Base-by-base conservation (phyloP, 805 yeast species). In the Yarrowia osloensis region DNA sequence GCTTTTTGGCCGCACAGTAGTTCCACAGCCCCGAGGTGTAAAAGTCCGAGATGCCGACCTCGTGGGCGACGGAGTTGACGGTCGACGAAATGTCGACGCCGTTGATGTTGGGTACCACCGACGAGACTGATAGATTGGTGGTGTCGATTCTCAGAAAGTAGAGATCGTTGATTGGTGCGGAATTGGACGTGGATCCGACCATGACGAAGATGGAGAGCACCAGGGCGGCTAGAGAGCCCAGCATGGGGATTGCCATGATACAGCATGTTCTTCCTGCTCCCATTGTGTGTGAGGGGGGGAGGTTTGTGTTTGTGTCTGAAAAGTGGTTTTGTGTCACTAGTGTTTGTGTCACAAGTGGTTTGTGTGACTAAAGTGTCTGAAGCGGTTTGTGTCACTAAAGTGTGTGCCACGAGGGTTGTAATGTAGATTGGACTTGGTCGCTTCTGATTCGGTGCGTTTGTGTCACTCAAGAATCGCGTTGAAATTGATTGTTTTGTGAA, bases 11-110 rank as follows among this genome's bases (percentile, higher is more conserved):
- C 66, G 78, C 71, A 75, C 92, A 88, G 76, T 85, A 87, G 26
- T 88, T 88, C 84, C 88, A 87, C 70, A 85, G 76, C 40, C 90
- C 89, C 37, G 86, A 77, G 17, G 84, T 80, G 70, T 84, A 84
- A 31, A 82, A 78, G 49, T 81, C 82, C 3, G 83, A 74, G 9
- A 86, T 71, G 2, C 83, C 84, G 2, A 80, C 70, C 5, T 70
- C 72, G n/a, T 71, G 29, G 22, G 70, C 68, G 24, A 69, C 44
- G 11, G 73, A 44, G 68, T 67, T 39, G 6, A 70, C 68, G 4
- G 68, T 63, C 2, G 69, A 61, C 12, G 74, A 47, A 13, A 52
- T 31, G 15, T 65, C 47, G 6, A 70, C 33, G 2, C 57, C 67
- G 21, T 67, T 65, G n/a, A 70, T 39, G 31, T 67, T 54, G 1